A percentile compares a stretch with the other conserved stretches of the same genome.
Evolutionary conservation across 495 filamentous ascomycete genomes (phyloP).

Genomic region (Penicillium silybi): DNA sequence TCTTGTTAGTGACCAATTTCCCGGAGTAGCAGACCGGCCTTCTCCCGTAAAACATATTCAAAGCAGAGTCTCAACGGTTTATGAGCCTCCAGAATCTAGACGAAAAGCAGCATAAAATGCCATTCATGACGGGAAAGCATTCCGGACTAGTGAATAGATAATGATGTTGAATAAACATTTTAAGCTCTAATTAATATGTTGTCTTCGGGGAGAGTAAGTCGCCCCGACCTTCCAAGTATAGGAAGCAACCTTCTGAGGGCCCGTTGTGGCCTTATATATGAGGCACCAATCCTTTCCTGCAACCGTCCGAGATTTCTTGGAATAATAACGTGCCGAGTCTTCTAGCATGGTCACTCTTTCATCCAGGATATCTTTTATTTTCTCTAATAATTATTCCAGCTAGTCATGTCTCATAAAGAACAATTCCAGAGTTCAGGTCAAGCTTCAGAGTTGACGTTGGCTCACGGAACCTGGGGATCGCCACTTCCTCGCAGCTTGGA

Average conservation of each 20-base stretch:
- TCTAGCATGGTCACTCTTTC: neutral
- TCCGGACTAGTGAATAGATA: too few relatives aligned
- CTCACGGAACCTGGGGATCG: neutral
- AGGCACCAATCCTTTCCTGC: neutral
- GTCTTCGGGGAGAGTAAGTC: too few relatives aligned
- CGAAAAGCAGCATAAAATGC: too few relatives aligned
- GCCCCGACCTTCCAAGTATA: constrained; percentile 1
- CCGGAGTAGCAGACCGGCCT: too few relatives aligned
- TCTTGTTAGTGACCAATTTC: too few relatives aligned
- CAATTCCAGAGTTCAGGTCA: neutral
- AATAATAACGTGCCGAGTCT: neutral
- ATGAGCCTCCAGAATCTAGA: too few relatives aligned
- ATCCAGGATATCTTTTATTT: neutral
- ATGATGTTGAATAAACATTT: too few relatives aligned
- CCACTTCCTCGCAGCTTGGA: neutral
- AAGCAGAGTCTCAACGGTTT: too few relatives aligned
- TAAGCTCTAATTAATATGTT: too few relatives aligned
- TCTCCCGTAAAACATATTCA: too few relatives aligned
- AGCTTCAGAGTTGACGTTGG: neutral
- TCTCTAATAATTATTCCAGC: neutral
- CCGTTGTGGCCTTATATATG: neutral
- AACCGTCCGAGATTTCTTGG: neutral
- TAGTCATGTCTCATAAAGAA: neutral
- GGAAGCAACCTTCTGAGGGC: neutral
- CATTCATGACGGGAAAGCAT: too few relatives aligned